These are phyloP conservation scores for Aphanomyces stellatus DNA, from an alignment of 352 stramenopile species.

Conservation along the genomic window DNA sequence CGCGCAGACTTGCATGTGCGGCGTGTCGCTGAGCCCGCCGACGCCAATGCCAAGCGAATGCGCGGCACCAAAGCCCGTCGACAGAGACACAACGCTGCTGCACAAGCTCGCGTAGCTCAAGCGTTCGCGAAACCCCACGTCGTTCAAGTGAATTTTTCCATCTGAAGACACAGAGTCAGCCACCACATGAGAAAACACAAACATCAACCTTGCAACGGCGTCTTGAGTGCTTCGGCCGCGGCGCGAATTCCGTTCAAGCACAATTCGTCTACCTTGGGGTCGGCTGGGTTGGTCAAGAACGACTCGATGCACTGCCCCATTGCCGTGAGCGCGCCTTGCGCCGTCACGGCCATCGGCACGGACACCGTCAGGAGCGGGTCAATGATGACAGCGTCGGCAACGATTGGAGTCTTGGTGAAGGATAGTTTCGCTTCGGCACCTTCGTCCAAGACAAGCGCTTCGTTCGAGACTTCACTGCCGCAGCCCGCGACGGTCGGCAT, in stretches of 20 bases:
- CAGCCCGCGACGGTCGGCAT: constrained; percentile 49
- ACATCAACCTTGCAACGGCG: constrained; percentile 27
- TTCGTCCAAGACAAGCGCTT: constrained; percentile 53
- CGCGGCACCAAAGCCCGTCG: constrained; percentile 40
- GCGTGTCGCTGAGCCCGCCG: constrained; percentile 57
- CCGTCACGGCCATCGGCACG: constrained; percentile 40
- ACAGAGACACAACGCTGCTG: constrained; percentile 43
- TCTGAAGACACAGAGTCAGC: no score
- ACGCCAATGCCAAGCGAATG: constrained; percentile 53
- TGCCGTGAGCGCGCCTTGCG: constrained; percentile 52
- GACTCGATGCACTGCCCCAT: constrained; percentile 67
- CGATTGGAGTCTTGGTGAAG: constrained; percentile 35
- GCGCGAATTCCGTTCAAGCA: constrained; percentile 53
- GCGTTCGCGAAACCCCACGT: constrained; percentile 37
- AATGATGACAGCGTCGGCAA: constrained; percentile 48
- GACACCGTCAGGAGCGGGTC: constrained; percentile 57
- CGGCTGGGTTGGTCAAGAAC: constrained; percentile 44
- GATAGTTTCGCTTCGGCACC: constrained; percentile 48
- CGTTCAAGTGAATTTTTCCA: constrained; percentile 56
- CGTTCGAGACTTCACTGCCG: constrained; percentile 44
- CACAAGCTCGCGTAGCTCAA: constrained; percentile 47
- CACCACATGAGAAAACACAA: neutral
- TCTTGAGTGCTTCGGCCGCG: constrained; percentile 38
- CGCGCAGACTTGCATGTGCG: constrained; percentile 45
- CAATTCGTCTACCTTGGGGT: constrained; percentile 34